phyloP scores from a whole-genome alignment of 2,329 filamentous ascomycete genomes.

The Elsinoe fawcettii region DNA sequence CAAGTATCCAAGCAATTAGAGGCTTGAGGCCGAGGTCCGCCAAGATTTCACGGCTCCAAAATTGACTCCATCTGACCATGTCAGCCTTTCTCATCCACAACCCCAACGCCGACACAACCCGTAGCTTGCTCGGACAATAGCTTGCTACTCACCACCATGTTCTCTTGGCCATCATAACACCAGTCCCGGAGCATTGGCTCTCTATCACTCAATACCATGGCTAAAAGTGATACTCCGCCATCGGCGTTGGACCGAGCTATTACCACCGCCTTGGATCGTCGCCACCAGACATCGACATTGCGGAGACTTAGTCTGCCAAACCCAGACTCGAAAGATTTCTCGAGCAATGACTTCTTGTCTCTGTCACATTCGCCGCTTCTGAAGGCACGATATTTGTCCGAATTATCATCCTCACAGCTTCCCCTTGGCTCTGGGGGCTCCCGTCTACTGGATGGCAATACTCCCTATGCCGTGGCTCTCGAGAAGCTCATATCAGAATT shows the following conservation, averaged over 20 bases:
- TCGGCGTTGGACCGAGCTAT: slow-evolving; percentile 22
- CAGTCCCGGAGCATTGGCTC: neutral
- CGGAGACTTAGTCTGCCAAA: slow-evolving; percentile 42
- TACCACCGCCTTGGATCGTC: slow-evolving; percentile 29
- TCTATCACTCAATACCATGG: neutral
- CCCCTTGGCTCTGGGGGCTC: slow-evolving; percentile 52
- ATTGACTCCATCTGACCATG: slow-evolving; percentile 7
- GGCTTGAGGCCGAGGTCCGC: slow-evolving; percentile 11
- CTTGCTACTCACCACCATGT: neutral
- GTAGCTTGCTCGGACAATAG: neutral
- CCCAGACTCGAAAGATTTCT: slow-evolving; percentile 46
- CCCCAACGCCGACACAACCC: neutral
- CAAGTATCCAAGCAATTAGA: slow-evolving; percentile 5
- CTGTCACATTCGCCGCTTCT: slow-evolving; percentile 43
- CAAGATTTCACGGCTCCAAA: slow-evolving; percentile 2
- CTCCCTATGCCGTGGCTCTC: slow-evolving; percentile 49
- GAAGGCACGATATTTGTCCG: slow-evolving; percentile 42
- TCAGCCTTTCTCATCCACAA: neutral
- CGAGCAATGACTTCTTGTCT: slow-evolving; percentile 59
- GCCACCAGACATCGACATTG: slow-evolving; percentile 38
- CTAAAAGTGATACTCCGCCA: neutral
- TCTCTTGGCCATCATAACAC: neutral
- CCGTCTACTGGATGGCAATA: slow-evolving; percentile 59
- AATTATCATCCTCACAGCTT: slow-evolving; percentile 34
- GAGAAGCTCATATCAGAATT: slow-evolving; percentile 53